A percentile compares a stretch with the other conserved stretches of the same genome.
phyloP scores from a whole-genome alignment of 1,284 basidiomycete species.

The Irpex lacteus region DNA sequence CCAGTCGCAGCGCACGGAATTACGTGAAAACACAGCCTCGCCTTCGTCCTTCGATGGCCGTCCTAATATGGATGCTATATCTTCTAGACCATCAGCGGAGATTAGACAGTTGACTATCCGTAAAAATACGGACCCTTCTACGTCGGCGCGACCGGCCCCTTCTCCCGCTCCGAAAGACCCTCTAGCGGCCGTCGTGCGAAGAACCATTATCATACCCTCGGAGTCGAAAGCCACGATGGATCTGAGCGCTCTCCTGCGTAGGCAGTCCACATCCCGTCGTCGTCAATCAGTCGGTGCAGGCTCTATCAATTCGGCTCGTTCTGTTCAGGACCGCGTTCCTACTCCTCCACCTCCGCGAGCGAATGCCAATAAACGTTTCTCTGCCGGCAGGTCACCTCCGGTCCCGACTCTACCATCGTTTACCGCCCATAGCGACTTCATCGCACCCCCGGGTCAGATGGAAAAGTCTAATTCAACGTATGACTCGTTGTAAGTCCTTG shows the following conservation, averaged over 20 bases:
- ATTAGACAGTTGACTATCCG: constrained; percentile 34
- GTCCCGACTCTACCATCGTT: constrained; percentile 65
- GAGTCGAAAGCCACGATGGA: constrained; percentile 54
- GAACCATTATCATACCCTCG: constrained; percentile 75
- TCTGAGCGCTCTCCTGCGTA: constrained; percentile 50
- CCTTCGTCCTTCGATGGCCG: constrained; percentile 31
- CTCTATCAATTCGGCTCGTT: constrained; percentile 54
- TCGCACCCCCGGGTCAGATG: constrained; percentile 37
- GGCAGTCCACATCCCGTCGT: constrained; percentile 43
- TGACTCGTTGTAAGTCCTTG: constrained; percentile 66
- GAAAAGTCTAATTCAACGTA: constrained; percentile 68
- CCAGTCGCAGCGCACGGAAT: constrained; percentile 23
- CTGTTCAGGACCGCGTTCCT: constrained; percentile 76
- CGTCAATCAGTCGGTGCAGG: constrained; percentile 58
- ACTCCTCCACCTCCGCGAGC: constrained; percentile 75
- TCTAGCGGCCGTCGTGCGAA: constrained; percentile 56
- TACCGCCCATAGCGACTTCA: constrained; percentile 44
- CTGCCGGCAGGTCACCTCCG: constrained; percentile 61
- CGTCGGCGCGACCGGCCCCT: constrained; percentile 35
- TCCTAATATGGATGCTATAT: constrained; percentile 33
- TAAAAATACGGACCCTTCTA: constrained; percentile 29
- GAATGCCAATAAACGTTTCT: constrained; percentile 56
- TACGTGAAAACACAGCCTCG: constrained; percentile 19
- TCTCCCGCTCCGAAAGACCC: constrained; percentile 33
- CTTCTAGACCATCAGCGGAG: constrained; percentile 28